These are phyloP conservation scores for Phytophthora constricta DNA, from an alignment of 352 stramenopile genomes.

Conservation along the genomic window DNA sequence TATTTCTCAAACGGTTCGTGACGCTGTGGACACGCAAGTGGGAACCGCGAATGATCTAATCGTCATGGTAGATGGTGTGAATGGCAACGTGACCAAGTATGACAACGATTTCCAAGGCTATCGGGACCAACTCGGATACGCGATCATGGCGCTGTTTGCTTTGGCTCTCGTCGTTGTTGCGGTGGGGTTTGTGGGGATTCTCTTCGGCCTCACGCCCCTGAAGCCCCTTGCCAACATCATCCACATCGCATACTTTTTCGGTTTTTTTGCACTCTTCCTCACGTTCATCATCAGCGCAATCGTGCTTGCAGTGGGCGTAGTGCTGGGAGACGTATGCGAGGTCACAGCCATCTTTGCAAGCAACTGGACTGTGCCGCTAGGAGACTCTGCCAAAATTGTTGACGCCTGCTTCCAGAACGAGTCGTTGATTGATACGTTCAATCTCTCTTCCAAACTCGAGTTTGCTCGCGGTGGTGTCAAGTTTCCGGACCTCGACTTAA, in stretches of 20 bases:
- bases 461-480: conserved; percentile 68
- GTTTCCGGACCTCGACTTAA: conserved; percentile 50
- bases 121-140: conserved; percentile 43
- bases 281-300: conserved; percentile 68
- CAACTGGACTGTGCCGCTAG: conserved; percentile 68
- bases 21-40: conserved; percentile 44
- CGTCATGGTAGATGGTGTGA: conserved; percentile 38
- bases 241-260: conserved; percentile 75
- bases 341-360: conserved; percentile 47
- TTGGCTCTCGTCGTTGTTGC: conserved; percentile 58
- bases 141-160: conserved; percentile 62
- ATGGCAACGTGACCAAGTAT: conserved; percentile 42
- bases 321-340: conserved; percentile 70
- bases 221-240: conserved; percentile 75
- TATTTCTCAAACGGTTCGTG: conserved; percentile 44
- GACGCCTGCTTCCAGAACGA: conserved; percentile 73
- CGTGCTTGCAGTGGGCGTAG: conserved; percentile 59
- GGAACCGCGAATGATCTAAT: conserved; percentile 33
- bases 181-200: conserved; percentile 65
- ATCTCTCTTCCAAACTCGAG: conserved; percentile 55
- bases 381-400: conserved; percentile 49
- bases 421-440: conserved; percentile 67
- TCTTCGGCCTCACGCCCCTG: conserved; percentile 68
- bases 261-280: conserved; percentile 69
- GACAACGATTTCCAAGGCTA: conserved; percentile 50